Conservation (phyloP, 169 alveolate genomes). For the Plasmodium malariae region DNA sequence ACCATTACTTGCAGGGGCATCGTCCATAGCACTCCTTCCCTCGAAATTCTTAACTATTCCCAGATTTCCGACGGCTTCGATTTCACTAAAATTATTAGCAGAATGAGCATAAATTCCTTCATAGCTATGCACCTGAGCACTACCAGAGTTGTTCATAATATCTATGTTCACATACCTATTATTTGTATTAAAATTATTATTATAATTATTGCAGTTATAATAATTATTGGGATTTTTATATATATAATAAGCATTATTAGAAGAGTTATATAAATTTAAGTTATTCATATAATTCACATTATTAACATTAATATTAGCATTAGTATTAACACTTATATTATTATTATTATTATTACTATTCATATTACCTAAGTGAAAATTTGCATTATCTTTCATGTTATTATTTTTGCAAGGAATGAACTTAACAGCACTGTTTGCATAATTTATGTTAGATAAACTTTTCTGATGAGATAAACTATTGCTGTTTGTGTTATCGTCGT, state of each 20-base stretch:
- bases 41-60: neutral
- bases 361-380: constrained; percentile 66
- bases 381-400: constrained; percentile 45
- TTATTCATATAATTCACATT: constrained; percentile 22
- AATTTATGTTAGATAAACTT: constrained; percentile 8
- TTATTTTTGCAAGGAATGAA: constrained; percentile 43
- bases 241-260: constrained; percentile 47
- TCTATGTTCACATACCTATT: constrained; percentile 73
- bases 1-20: too few species aligned
- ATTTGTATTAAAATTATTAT: constrained; percentile 67
- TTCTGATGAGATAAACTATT: constrained; percentile 12
- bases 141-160: constrained; percentile 21
- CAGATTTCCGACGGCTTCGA: neutral
- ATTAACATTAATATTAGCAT: constrained; percentile 1
- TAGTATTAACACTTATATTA: too few species aligned
- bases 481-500: neutral
- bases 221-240: constrained; percentile 40
- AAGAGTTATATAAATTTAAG: constrained; percentile 35
- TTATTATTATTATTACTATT: constrained; percentile 27
- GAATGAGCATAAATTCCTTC: neutral
- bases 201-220: constrained; percentile 56
- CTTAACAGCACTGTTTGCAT: constrained; percentile 14
- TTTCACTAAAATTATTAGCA: too few species aligned
- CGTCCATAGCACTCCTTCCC: too few species aligned
- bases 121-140: constrained; percentile 21